These are phyloP conservation scores for Cutaneotrichosporon sp. DNA, from an alignment of 1,284 basidiomycete species.

Conservation along the genomic window DNA sequence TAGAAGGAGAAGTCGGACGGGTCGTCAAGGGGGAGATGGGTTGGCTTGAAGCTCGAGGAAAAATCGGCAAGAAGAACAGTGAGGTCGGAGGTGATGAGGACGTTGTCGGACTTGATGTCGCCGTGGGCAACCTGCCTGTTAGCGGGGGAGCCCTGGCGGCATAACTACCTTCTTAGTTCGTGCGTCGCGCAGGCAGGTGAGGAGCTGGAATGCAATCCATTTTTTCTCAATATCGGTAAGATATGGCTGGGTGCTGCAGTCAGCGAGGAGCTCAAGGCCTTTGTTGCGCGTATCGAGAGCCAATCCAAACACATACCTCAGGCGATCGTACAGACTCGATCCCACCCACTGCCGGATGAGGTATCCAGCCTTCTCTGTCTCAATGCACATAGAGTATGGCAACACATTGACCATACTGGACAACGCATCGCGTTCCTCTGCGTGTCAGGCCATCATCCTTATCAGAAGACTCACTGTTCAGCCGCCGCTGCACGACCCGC, in stretches of 20 bases:
- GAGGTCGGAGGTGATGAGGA: slow-evolving; percentile 93
- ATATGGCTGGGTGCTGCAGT: slow-evolving; percentile 84
- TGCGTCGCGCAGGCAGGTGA: slow-evolving; percentile 77
- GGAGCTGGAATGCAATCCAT: slow-evolving; percentile 94
- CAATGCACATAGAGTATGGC: slow-evolving; percentile 82
- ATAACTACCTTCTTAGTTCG: slow-evolving; percentile 59
- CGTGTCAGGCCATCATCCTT: no score
- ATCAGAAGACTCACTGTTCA: slow-evolving; percentile 65
- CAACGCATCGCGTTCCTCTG: slow-evolving; percentile 79
- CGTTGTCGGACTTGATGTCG: slow-evolving; percentile 96
- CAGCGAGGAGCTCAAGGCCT: background rate
- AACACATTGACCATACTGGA: slow-evolving; percentile 82
- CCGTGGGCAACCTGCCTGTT: slow-evolving; percentile 76
- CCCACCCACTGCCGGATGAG: slow-evolving; percentile 92
- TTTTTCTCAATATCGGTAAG: slow-evolving; percentile 88
- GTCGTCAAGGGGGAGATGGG: slow-evolving; percentile 90
- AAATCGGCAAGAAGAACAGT: slow-evolving; percentile 96
- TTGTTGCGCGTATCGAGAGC: no score
- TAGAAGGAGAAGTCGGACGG: slow-evolving; percentile 97
- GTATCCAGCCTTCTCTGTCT: slow-evolving; percentile 95
- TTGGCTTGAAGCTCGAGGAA: slow-evolving; percentile 88
- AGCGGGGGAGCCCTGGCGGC: background rate
- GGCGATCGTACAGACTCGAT: slow-evolving; percentile 92
- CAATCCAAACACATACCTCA: slow-evolving; percentile 75
- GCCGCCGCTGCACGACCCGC: slow-evolving; percentile 60